Base-by-base conservation (phyloP, 1,284 basidiomycete species). In the Porodaedalea pini region DNA sequence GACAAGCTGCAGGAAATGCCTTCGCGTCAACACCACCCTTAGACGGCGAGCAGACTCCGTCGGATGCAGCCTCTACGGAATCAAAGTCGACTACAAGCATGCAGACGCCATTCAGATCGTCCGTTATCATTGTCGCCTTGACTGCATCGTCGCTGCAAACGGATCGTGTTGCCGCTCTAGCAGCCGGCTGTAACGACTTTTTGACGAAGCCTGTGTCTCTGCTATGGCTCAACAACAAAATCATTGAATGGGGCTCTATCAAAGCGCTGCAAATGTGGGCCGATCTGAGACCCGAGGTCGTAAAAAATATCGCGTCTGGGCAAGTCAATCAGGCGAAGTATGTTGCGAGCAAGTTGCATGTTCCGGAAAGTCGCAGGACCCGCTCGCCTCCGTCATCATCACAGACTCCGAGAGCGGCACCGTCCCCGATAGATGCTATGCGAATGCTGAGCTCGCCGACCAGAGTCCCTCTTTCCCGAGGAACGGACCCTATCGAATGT, bases 171-270 rank as follows among this genome's bases (percentile, higher is more conserved):
- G 89, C 89, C 21, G 97, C 97, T 15, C 82, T 99, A 7, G 95
- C 92, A 0, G 97, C 97, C 0, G 97, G 97, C 2, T 99, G 97
- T 74, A 99, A 99, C 67, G 97, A 99, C 71, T 99, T 98, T 73
- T 74, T 99, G 57, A 99, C 95, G 49, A 99, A 99, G 68, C 97
- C 97, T 0, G 96, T 99, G 29, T 93, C 91, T 8, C 77, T 97
- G 19, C 81, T 90, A 50, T 99, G 97, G 97, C 77, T 99, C 53
- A 94, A 98, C 71, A 92, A 89, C 76, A 99, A 99, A 78, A 95
- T 99, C 66, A 91, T 97, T 61, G 97, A 99, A 71, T 99, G 97
- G 97, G 96, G 89, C 0, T 90, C 88, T 0, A 91, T 92, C 73
- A 92, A 92, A 68, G 90, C 89, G 4, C 67, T 92, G 57, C 89